Conservation (phyloP, 2,329 filamentous ascomycete species). For the Cytospora chrysosperma region DNA sequence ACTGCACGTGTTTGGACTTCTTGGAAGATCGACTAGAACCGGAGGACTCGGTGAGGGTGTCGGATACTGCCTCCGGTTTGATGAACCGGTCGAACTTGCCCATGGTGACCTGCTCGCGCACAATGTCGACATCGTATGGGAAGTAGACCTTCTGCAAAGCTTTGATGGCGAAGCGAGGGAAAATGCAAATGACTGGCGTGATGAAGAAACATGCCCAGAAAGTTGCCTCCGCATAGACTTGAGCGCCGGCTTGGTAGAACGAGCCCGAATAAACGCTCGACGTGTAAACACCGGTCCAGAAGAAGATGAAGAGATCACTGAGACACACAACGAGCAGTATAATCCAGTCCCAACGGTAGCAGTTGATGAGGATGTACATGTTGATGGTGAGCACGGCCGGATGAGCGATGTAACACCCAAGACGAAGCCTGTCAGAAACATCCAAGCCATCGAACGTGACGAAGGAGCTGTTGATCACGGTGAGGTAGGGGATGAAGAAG, state of each 20-base stretch:
- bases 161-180: conserved; percentile 86
- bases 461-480: conserved; percentile 69
- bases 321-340: conserved; percentile 79
- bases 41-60: conserved; percentile 42
- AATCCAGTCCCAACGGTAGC: conserved; percentile 97
- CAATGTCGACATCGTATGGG: conserved; percentile 90
- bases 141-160: conserved; percentile 89
- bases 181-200: conserved; percentile 76
- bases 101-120: conserved; percentile 84
- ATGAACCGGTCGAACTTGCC: conserved; percentile 76
- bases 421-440: conserved; percentile 75
- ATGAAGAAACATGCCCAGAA: conserved; percentile 87
- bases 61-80: conserved; percentile 38
- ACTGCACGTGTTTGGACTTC: conserved; percentile 56
- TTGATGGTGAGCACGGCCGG: conserved; percentile 88
- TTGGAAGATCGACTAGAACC: conserved; percentile 57
- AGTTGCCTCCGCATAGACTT: conserved; percentile 76
- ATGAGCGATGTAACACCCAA: conserved; percentile 84
- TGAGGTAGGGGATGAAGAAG: conserved; percentile 88
- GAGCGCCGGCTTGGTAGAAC: conserved; percentile 73
- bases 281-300: conserved; percentile 91
- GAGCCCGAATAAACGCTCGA: conserved; percentile 46
- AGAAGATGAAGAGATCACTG: conserved; percentile 85
- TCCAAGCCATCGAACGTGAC: conserved; percentile 71
- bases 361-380: conserved; percentile 91